Evolutionary conservation across 129 eudicot species (phyloP).

Genomic region (Erigeron canadensis): DNA sequence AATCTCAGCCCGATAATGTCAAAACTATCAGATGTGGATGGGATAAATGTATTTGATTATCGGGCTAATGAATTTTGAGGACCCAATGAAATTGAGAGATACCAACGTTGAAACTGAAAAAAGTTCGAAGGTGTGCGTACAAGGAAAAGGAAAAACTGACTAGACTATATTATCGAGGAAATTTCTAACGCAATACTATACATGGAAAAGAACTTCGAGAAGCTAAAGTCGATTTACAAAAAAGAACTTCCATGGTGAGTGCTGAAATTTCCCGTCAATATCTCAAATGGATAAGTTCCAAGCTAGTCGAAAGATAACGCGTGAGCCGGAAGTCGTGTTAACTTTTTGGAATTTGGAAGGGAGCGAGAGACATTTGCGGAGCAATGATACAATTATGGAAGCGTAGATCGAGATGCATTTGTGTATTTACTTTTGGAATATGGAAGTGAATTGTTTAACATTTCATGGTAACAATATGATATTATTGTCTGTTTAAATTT

Average conservation of each 20-base stretch:
- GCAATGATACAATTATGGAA: background rate
- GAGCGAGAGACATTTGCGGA: background rate
- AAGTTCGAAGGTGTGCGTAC: background rate
- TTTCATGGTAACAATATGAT: too few relatives aligned
- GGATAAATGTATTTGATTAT: too few relatives aligned
- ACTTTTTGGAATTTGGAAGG: constrained; percentile 6
- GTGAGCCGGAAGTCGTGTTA: background rate
- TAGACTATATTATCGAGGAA: background rate
- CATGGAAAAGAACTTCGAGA: background rate
- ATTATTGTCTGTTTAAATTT: too few relatives aligned
- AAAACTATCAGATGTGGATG: background rate
- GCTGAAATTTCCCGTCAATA: background rate
- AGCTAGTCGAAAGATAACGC: constrained; percentile 1
- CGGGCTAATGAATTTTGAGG: background rate
- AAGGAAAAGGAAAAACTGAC: background rate
- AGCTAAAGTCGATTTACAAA: background rate
- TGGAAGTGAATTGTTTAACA: too few relatives aligned
- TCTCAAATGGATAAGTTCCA: background rate
- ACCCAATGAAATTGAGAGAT: background rate
- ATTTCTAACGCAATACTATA: background rate
- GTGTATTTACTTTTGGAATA: too few relatives aligned
- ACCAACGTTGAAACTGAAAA: background rate
- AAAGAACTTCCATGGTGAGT: background rate
- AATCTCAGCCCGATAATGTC: background rate
- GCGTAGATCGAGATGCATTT: too few relatives aligned